phyloP scores from a whole-genome alignment of 148 eudicot species.

The Cornus florida region DNA sequence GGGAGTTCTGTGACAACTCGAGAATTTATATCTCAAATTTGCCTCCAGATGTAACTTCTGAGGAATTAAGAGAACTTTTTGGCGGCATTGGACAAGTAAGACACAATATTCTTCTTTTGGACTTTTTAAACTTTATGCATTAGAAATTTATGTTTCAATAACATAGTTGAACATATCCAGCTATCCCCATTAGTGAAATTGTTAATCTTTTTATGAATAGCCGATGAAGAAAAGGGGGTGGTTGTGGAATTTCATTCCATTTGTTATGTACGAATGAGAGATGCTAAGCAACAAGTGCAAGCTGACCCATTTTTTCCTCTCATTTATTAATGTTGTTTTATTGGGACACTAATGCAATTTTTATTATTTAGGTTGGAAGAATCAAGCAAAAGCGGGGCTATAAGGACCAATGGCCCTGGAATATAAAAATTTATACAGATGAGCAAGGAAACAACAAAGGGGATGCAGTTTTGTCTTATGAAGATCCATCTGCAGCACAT shows the following conservation, averaged over 20 bases:
- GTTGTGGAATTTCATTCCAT: neutral
- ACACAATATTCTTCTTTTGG: slow-evolving; percentile 6
- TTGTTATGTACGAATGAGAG: neutral
- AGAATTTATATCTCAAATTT: slow-evolving; percentile 93
- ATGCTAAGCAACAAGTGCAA: neutral
- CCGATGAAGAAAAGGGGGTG: neutral
- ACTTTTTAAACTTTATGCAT: neutral
- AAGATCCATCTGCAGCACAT: slow-evolving; percentile 98
- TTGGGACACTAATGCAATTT: neutral
- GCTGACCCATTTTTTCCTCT: neutral
- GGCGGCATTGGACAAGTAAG: slow-evolving; percentile 96
- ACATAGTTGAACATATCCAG: neutral
- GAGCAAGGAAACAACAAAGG: slow-evolving; percentile 91
- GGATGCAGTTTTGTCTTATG: slow-evolving; percentile 84
- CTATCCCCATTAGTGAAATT: neutral
- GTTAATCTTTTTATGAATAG: neutral
- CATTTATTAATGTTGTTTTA: neutral
- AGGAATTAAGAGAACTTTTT: slow-evolving; percentile 83
- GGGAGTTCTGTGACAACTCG: slow-evolving; percentile 77
- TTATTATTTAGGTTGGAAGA: slow-evolving; percentile 68
- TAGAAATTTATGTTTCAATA: neutral
- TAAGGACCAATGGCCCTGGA: slow-evolving; percentile 99
- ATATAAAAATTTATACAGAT: slow-evolving; percentile 84
- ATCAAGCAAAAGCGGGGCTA: slow-evolving; percentile 93
- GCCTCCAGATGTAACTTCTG: slow-evolving; percentile 82